Base-by-base conservation (phyloP, 805 yeast genomes). In the Starmerella apicola region DNA sequence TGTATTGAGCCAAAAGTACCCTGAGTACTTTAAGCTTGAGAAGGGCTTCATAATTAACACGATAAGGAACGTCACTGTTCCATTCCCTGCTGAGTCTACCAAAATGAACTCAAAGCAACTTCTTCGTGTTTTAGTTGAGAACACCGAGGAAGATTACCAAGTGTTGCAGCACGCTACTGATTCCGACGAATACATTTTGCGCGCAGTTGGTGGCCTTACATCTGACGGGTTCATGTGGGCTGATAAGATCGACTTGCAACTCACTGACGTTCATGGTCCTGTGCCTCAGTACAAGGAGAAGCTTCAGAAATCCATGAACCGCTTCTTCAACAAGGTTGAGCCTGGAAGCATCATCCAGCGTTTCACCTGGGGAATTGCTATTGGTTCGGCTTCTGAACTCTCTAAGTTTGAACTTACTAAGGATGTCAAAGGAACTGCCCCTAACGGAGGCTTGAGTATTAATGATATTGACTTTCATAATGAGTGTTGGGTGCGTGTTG, bases 181-280 rank as follows among this genome's bases (percentile, higher is more conserved):
- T 6, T 39, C 29, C 10, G 49, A 41, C 21, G 51, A 40, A 36
- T 80, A 77, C 52, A 61, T 68, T 22, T 54, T 76, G 31, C 63
- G 78, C 36, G 76, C 74, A 1, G 72, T 75, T 4, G 61, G 70
- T 3, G 68, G 76, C 18, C 74, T 76, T 7, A 77, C 77, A 48
- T 83, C 88, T 1, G 74, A 79, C 2, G 88, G 88, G 2, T 81
- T 81, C 56, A 74, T 74, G 51, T 86, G 88, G 4, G 56, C 66
- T 4, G 58, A 54, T 8, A 69, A 72, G 49, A 65, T 71, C 43
- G 61, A 74, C 52, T 57, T 64, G 48, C 75, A 79, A 3, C 58
- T 81, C 32, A 70, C 81, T 0, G 61, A 56, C 34, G 72, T 81
- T 42, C 93, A 81, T 53, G 68, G 60, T 2, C 86, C 86, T 0